Conservation (phyloP, 257 asterid genomes). For the Nicotiana noctiflora region DNA sequence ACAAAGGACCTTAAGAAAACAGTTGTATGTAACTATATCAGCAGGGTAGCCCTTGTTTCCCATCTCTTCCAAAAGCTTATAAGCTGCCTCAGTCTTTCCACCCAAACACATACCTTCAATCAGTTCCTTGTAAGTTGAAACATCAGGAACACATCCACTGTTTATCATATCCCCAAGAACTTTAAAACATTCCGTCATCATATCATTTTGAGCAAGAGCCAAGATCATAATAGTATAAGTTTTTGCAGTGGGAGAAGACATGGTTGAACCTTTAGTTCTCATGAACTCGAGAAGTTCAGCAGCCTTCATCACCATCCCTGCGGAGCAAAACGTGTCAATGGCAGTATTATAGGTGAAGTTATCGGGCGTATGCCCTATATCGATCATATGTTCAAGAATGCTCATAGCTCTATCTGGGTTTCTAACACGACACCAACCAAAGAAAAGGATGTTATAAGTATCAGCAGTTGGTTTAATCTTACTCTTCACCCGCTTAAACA, state of each 20-base stretch:
- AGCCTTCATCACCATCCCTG: conserved; percentile 83
- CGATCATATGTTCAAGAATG: conserved; percentile 73
- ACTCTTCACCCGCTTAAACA: conserved; percentile 52
- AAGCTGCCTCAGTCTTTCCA: conserved; percentile 75
- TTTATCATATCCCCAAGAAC: conserved; percentile 56
- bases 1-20: conserved; percentile 79
- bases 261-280: conserved; percentile 65
- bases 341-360: conserved; percentile 78
- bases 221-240: conserved; percentile 68
- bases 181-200: conserved; percentile 59
- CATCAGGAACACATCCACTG: conserved; percentile 88
- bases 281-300: conserved; percentile 64
- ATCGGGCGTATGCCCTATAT: conserved; percentile 62
- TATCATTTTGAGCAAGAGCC: conserved; percentile 61
- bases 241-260: conserved; percentile 90
- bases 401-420: conserved; percentile 65
- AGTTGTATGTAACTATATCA: conserved; percentile 82
- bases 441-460: conserved; percentile 74
- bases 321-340: conserved; percentile 75
- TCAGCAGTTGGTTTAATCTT: conserved; percentile 69
- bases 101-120: conserved; percentile 68
- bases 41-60: conserved; percentile 79
- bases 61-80: conserved; percentile 77
- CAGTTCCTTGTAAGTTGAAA: conserved; percentile 76
- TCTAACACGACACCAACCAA: conserved; percentile 89